Evolutionary conservation across 2,329 filamentous ascomycete species (phyloP), one percentile per base, ranked within the genome.

Genomic region (Fusarium armeniacum): DNA sequence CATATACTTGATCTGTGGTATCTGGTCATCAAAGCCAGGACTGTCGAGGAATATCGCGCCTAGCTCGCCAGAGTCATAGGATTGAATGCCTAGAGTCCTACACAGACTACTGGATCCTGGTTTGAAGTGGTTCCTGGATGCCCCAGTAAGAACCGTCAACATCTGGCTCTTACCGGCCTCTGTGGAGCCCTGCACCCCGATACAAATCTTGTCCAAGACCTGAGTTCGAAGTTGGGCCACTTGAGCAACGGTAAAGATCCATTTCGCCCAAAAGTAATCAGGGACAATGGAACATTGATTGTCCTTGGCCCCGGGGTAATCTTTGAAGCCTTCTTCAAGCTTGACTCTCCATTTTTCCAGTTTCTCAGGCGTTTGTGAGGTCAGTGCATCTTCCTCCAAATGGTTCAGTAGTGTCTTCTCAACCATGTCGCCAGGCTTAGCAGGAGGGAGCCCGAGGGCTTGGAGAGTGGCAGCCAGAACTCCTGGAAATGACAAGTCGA

Each of bases 111-210:
- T 40, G 6, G 55, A 62, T 8, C 45, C 38, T 10, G 59, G 56
- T 2, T 61, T 38, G 36, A 62, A 62, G 45, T 45, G 35, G 9
- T 62, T 26, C 3, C 28, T 33, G 1, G 56, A 9, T 6, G 56
- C 55, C 0, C 59, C 56, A 4, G 59, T 61, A 0, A 62, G 15
- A 1, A 61, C 56, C 0, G 59, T 61, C 0, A 62, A 56, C 44
- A 61, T 52, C n/a, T 62, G 56, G 4, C 59, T 62, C 2, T 62
- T 62, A 0, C 59, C 56, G 20, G 59, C 56, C 10, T 62, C 56
- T 0, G 38, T 45, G 1, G 59, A 53, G 1, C 59, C 59, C 15
- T 62, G 56, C 0, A 62, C 59, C 0, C 59, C 59, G 5, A 62
- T 62, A 3, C 45, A 61, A 5, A 62, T 18, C 6, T 60, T 62